Conservation (phyloP, 2,329 filamentous ascomycete species). For the Ceratocystis cacaofunesta region DNA sequence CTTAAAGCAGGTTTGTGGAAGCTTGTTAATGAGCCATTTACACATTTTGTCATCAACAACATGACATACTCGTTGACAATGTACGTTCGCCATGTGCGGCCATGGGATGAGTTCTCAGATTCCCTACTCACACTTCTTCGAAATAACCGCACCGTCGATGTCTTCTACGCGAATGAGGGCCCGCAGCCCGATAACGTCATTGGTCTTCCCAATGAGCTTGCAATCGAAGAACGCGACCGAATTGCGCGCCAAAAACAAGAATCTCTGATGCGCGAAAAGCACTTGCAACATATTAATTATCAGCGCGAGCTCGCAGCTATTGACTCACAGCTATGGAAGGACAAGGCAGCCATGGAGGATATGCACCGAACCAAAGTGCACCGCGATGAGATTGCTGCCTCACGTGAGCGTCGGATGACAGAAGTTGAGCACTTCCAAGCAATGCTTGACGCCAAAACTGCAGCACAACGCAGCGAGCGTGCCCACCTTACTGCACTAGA, state of each 20-base stretch:
- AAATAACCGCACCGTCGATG: constrained; percentile 37
- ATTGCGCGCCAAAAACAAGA: constrained; percentile 32
- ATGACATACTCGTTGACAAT: constrained; percentile 50
- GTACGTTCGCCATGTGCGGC: constrained; percentile 38
- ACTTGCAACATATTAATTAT: constrained; percentile 33
- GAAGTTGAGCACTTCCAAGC: constrained; percentile 32
- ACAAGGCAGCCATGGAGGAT: constrained; percentile 38
- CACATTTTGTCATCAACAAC: constrained; percentile 36
- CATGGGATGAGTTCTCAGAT: constrained; percentile 1
- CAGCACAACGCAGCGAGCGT: constrained; percentile 22
- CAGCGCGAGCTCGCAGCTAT: constrained; percentile 37
- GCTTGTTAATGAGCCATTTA: constrained; percentile 44
- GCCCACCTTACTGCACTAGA: constrained; percentile 15
- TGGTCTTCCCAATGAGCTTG: constrained; percentile 37
- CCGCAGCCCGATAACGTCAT: constrained; percentile 39
- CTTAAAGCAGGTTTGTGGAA: constrained; percentile 52
- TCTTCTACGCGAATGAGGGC: constrained; percentile 39
- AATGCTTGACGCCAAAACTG: constrained; percentile 23
- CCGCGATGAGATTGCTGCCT: constrained; percentile 30
- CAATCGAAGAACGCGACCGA: constrained; percentile 36
- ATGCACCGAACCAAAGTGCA: constrained; percentile 33
- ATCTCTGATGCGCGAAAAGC: constrained; percentile 34
- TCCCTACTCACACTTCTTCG: constrained; percentile 34
- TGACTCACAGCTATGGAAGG: constrained; percentile 35
- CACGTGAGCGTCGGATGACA: constrained; percentile 31